phyloP scores from a whole-genome alignment of 768 basidiomycete genomes.

The Rhizopogon vesiculosus region DNA sequence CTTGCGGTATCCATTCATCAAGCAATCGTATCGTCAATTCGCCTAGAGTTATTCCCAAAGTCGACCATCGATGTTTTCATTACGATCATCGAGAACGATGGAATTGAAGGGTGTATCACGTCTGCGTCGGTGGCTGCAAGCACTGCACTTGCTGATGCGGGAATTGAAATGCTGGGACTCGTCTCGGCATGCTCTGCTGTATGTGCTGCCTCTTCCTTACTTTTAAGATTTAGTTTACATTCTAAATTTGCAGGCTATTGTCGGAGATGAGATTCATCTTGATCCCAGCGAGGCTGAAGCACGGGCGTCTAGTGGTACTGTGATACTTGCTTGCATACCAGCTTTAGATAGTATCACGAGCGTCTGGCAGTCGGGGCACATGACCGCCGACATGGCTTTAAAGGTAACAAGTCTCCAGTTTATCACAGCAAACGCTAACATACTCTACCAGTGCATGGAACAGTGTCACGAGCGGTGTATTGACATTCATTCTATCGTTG shows the following conservation, averaged over 20 bases:
- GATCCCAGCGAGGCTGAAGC: conserved; percentile 80
- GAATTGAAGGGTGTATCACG: conserved; percentile 83
- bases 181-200: conserved; percentile 83
- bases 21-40: conserved; percentile 76
- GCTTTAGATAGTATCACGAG: conserved; percentile 80
- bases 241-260: conserved; percentile 40
- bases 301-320: conserved; percentile 48
- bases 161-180: conserved; percentile 86
- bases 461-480: conserved; percentile 64
- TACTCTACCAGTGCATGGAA: conserved; percentile 55
- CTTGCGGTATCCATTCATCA: conserved; percentile 83
- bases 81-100: conserved; percentile 88
- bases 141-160: conserved; percentile 88
- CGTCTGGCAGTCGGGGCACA: conserved; percentile 79
- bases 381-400: conserved; percentile 48
- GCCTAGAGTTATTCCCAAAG: conserved; percentile 90
- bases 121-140: conserved; percentile 85
- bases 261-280: conserved; percentile 60
- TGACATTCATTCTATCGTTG: conserved; percentile 73
- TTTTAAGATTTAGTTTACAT: conserved; percentile 6
- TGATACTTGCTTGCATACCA: conserved; percentile 85
- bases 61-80: conserved; percentile 90
- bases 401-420: conserved; percentile 39
- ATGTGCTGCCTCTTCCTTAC: conserved; percentile 17
- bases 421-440: not conserved